Percentiles rank a stretch among this genome's conserved stretches.
Conservation (phyloP, 176 grass and related monocot species). For the Alopecurus myosuroides region DNA sequence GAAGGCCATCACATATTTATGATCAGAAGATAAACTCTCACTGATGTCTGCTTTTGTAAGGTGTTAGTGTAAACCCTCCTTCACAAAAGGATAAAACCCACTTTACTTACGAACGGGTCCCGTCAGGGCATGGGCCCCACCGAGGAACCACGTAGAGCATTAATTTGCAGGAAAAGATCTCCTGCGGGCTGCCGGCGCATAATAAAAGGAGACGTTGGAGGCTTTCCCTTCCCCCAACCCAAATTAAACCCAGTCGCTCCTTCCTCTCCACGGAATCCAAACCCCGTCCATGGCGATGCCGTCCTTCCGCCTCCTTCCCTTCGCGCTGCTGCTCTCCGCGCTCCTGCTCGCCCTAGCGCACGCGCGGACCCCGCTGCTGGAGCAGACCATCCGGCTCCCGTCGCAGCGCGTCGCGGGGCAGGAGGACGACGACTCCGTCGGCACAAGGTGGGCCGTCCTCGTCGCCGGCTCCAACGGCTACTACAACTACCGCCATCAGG, state of each 20-base stretch:
- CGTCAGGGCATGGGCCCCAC: background rate
- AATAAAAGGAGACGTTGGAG: conserved; percentile 47
- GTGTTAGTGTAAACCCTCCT: background rate
- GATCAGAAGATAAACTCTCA: too few relatives aligned
- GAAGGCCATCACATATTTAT: too few relatives aligned
- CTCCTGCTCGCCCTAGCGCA: background rate
- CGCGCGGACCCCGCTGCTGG: conserved; percentile 15
- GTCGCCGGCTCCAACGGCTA: conserved; percentile 81
- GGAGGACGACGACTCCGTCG: conserved; percentile 38
- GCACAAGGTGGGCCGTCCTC: conserved; percentile 89
- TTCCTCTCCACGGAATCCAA: background rate
- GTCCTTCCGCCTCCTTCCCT: conserved; percentile 6
- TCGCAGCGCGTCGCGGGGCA: conserved; percentile 38
- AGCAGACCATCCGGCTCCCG: conserved; percentile 54
- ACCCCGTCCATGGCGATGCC: conserved; percentile 26
- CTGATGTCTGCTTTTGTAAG: background rate
- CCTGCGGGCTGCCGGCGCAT: background rate
- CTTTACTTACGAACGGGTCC: background rate
- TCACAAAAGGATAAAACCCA: background rate
- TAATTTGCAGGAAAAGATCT: background rate
- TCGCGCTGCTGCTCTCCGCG: conserved; percentile 24
- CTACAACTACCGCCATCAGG: conserved; percentile 97
- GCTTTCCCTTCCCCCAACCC: background rate
- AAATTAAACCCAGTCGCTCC: background rate
- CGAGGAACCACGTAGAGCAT: background rate